Base-by-base conservation (phyloP, 139 green algal genomes). In the Chlamydomonas sphaeroides region DNA sequence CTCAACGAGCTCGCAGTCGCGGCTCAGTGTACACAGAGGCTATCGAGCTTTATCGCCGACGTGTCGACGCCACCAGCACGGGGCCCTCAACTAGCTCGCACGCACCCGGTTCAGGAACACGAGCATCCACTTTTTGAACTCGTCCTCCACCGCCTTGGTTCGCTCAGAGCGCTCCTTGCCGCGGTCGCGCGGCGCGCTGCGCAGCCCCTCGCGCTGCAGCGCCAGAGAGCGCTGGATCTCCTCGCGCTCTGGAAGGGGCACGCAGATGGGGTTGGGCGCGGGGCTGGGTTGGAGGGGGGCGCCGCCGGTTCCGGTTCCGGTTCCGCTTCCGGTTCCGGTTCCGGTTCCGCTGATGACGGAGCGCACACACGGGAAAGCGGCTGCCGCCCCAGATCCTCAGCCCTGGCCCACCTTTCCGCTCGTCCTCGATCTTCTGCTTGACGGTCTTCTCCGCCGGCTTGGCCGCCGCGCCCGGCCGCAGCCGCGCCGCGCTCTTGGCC, bases 351-450 rank as follows among this genome's bases (percentile, higher is more conserved):
- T n/a, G n/a, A n/a, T n/a, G n/a, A n/a, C n/a, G n/a, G n/a, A n/a
- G n/a, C n/a, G n/a, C n/a, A n/a, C n/a, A n/a, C n/a, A n/a, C n/a
- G n/a, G n/a, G n/a, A n/a, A n/a, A n/a, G n/a, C n/a, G n/a, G n/a
- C n/a, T n/a, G n/a, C n/a, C n/a, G n/a, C n/a, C n/a, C n/a, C n/a
- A n/a, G n/a, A n/a, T n/a, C n/a, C n/a, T n/a, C n/a, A n/a, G n/a
- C 53, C 45, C 41, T 8, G 41, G 1, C 69, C 6, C 57, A 80
- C 74, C 61, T 36, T 45, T 61, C 21, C 74, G 74, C 39, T 80
- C 74, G 11, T 80, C 74, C 59, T 80, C 74, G 30, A 80, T 80
- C 59, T 71, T 80, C 61, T 80, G 57, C 74, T 57, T 57, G 0
- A 80, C 74, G 11, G 21, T 69, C 63, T 42, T 42, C 21, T 11